Percentiles rank a stretch among this genome's conserved stretches.
These are phyloP conservation scores for Trichoderma simmonsii DNA, from an alignment of 2,329 filamentous ascomycete genomes.

Conservation along the genomic window DNA sequence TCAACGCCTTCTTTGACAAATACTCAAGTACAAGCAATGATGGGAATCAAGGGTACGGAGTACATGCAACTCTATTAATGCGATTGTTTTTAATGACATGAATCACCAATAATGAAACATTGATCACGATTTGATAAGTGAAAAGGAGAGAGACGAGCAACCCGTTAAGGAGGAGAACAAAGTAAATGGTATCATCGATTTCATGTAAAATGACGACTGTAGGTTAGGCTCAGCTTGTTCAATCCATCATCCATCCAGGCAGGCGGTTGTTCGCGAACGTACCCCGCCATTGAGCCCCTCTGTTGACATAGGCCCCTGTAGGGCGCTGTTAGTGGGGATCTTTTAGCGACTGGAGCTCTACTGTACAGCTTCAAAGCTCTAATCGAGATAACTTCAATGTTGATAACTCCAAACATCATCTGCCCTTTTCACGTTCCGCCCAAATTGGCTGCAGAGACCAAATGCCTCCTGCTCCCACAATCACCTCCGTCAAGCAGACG, in stretches of 20 bases:
- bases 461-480: conserved; percentile 43
- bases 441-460: background rate
- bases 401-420: background rate
- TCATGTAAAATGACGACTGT: background rate
- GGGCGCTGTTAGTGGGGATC: background rate
- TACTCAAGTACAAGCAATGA: too few relatives aligned
- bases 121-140: too few relatives aligned
- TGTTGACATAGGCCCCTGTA: background rate
- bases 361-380: background rate
- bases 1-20: background rate
- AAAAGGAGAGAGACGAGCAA: too few relatives aligned
- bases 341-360: background rate
- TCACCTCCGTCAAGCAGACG: conserved; percentile 59
- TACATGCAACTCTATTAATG: too few relatives aligned
- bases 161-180: too few relatives aligned
- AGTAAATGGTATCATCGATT: too few relatives aligned
- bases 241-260: background rate
- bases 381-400: background rate
- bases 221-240: background rate
- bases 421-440: background rate
- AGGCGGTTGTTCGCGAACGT: background rate
- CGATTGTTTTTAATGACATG: too few relatives aligned
- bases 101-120: too few relatives aligned
- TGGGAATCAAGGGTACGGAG: too few relatives aligned
- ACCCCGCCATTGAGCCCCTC: background rate